phyloP scores from a whole-genome alignment of 2,329 filamentous ascomycete species.

The Penicillium sp. region DNA sequence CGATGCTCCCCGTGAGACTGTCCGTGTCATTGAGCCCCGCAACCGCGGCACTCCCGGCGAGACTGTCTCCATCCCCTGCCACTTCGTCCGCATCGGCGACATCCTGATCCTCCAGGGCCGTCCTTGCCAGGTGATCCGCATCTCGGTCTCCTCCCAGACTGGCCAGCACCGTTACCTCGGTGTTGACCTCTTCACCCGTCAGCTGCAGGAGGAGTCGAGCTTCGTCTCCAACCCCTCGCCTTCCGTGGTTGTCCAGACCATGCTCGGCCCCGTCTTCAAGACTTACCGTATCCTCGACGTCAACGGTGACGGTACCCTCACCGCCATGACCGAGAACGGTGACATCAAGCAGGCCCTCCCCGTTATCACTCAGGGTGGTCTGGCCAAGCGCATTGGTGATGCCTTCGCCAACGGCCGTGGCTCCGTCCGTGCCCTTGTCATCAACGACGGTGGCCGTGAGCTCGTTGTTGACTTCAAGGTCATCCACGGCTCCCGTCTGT shows the following conservation, averaged over 20 bases:
- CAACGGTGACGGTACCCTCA: constrained; percentile 75
- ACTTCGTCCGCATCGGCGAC: constrained; percentile 99
- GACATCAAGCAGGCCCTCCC: constrained; percentile 96
- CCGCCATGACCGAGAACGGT: constrained; percentile 98
- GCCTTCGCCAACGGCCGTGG: constrained; percentile 91
- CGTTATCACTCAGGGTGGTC: constrained; percentile 91
- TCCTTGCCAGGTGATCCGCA: constrained; percentile 99
- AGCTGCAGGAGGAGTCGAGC: constrained; percentile 97
- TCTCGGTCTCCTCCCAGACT: constrained; percentile 95
- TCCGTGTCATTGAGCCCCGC: constrained; percentile 55
- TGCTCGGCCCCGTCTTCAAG: constrained; percentile 99
- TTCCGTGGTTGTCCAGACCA: constrained; percentile 97
- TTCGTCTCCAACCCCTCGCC: constrained; percentile 97
- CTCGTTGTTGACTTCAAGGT: constrained; percentile 99
- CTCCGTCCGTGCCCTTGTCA: constrained; percentile 91
- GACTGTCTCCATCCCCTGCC: constrained; percentile 97
- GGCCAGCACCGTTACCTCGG: constrained; percentile 99
- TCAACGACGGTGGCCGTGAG: constrained; percentile 89
- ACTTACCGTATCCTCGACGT: constrained; percentile 99
- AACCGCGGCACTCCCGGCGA: constrained; percentile 58
- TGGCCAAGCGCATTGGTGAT: constrained; percentile 76
- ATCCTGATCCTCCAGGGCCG: constrained; percentile 98
- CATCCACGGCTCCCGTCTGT: constrained; percentile 74
- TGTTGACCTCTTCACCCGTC: constrained; percentile 99
- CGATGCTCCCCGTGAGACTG: constrained; percentile 46